Conservation (phyloP, 75 land plant genomes). For the Picea sitchensis region DNA sequence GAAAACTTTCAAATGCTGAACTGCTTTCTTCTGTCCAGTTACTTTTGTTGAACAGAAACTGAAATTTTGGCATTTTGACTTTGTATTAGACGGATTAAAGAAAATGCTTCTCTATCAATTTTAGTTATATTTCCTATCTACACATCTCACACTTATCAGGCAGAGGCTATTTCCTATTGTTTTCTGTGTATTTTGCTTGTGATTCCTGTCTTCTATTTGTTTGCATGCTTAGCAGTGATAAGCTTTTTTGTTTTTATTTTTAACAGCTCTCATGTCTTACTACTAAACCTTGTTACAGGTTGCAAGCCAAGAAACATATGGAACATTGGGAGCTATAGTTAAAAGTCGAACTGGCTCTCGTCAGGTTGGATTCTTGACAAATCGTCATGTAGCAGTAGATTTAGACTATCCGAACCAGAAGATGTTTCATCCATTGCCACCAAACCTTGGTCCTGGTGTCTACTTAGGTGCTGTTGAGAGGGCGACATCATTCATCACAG, state of each 20-base stretch:
- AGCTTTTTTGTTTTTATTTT: slow-evolving; percentile 5
- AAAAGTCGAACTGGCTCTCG: slow-evolving; percentile 71
- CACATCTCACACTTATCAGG: too few species aligned
- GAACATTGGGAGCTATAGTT: slow-evolving; percentile 91
- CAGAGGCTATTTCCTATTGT: too few species aligned
- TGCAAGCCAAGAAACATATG: slow-evolving; percentile 94
- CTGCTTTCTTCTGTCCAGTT: too few species aligned
- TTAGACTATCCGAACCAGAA: slow-evolving; percentile 45
- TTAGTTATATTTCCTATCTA: too few species aligned
- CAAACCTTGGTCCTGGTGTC: slow-evolving; percentile 48
- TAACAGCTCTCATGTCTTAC: slow-evolving; percentile 16
- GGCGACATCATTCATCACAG: slow-evolving; percentile 45
- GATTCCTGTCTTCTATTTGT: background rate
- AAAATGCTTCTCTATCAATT: too few species aligned
- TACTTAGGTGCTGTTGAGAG: slow-evolving; percentile 54
- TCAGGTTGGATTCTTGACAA: slow-evolving; percentile 58
- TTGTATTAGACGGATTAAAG: too few species aligned
- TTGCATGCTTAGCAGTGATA: background rate
- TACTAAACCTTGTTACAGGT: slow-evolving; percentile 41
- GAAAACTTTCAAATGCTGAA: too few species aligned
- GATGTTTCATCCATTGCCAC: slow-evolving; percentile 51
- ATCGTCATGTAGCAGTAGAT: slow-evolving; percentile 50
- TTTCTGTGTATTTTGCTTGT: background rate
- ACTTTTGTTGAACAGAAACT: too few species aligned
- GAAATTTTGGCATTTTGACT: too few species aligned